Evolutionary conservation across 1,284 basidiomycete genomes (phyloP), one percentile per base, ranked within the genome.

Genomic region (Trametes pubescens): DNA sequence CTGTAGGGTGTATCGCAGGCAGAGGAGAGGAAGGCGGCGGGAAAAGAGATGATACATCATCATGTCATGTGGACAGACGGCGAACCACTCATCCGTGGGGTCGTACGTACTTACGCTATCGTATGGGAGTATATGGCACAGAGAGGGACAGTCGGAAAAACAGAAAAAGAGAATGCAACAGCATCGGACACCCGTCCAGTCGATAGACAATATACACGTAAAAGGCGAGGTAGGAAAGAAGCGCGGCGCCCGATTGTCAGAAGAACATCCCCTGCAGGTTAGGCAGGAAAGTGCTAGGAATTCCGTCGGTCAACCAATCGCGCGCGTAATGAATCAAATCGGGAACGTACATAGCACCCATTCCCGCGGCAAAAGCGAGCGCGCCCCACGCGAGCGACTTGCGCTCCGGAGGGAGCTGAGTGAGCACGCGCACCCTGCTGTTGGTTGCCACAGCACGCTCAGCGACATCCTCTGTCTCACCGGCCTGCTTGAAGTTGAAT

Each of bases 301-400:
- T 24, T 40, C 65, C 59, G 40, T 38, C 1, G 14, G 34, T 65
- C 10, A 64, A 63, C 29, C 21, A 58, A 34, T 49, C 1, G 34
- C 37, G 29, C 11, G 18, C n/a, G 7, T 2, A 22, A n/a, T 16
- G 6, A 26, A 29, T 49, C 46, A 52, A 53, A 61, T 11, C 14
- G 46, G 13, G 29, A 16, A 85, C 89, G 78, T 74, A 92, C 91
- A 89, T 81, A 67, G 89, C 90, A 64, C 88, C 82, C 75, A 89
- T 78, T 32, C 90, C 91, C 56, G 91, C 81, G 40, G 89, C 89
- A 73, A 93, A 93, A 32, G 87, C 88, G 47, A 89, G 83, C 11
- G 88, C 79, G 43, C 92, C 92, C 91, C 91, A 93, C 0, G 87
- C 89, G 64, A 87, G 79, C 18, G 87, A 87, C 74, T 88, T 91